Percentiles rank a stretch among this genome's conserved stretches.
Evolutionary conservation across 805 yeast genomes (phyloP).

Genomic region (Pichia rugopelliculosa): DNA sequence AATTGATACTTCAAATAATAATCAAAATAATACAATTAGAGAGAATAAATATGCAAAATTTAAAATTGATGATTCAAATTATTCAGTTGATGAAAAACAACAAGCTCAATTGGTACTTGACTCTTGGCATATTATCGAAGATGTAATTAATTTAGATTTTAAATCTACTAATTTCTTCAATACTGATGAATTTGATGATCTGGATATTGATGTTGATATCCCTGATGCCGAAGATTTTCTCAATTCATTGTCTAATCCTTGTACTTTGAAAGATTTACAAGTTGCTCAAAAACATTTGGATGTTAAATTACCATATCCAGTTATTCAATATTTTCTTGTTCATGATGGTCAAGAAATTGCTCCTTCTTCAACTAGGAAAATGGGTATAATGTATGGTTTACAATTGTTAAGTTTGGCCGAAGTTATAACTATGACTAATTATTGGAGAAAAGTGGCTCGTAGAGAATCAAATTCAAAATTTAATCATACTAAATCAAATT

Average conservation of each 20-base stretch:
- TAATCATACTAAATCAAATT: neutral
- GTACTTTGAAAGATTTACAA: slow-evolving; percentile 62
- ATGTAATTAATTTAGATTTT: slow-evolving; percentile 54
- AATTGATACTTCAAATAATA: neutral
- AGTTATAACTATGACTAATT: slow-evolving; percentile 65
- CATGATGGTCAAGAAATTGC: slow-evolving; percentile 86
- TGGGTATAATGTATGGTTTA: slow-evolving; percentile 71
- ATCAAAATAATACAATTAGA: neutral
- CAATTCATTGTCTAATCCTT: slow-evolving; percentile 35
- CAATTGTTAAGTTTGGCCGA: slow-evolving; percentile 72
- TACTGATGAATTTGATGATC: slow-evolving; percentile 42
- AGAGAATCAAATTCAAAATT: slow-evolving; percentile 4
- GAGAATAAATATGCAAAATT: neutral
- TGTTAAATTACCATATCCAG: slow-evolving; percentile 64
- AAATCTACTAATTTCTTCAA: neutral
- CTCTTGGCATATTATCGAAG: slow-evolving; percentile 42
- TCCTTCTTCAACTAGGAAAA: slow-evolving; percentile 55
- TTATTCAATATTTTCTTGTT: slow-evolving; percentile 58
- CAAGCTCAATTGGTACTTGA: slow-evolving; percentile 10
- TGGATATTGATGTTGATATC: slow-evolving; percentile 39
- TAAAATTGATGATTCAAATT: neutral
- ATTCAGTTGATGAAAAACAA: slow-evolving; percentile 7
- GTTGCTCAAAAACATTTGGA: slow-evolving; percentile 76
- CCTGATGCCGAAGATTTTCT: slow-evolving; percentile 63
- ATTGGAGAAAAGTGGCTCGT: slow-evolving; percentile 68